These are phyloP conservation scores for Dactylellina haptotyla DNA, from an alignment of 2,329 filamentous ascomycete species.

Conservation along the genomic window DNA sequence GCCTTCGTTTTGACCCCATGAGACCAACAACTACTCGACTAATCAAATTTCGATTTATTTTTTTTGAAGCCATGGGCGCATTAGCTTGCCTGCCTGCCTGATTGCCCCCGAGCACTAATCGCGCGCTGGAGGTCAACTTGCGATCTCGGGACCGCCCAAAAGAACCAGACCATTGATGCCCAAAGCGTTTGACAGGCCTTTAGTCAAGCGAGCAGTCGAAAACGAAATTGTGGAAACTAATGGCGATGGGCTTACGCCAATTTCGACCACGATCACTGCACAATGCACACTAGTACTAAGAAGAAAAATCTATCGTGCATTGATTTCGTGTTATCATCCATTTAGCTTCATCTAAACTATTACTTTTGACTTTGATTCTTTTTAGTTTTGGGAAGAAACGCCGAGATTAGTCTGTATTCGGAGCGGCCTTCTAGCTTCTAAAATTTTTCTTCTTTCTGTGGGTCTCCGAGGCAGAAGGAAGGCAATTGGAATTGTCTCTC, in stretches of 20 bases:
- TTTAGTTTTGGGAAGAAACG: neutral
- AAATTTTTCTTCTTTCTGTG: neutral
- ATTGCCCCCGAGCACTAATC: constrained; percentile 10
- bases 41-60: neutral
- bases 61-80: constrained; percentile 25
- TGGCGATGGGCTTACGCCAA: constrained; percentile 21
- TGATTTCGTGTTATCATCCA: neutral
- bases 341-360: too few relatives aligned
- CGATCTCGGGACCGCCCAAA: constrained; percentile 16
- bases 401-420: constrained; percentile 13
- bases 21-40: constrained; percentile 31
- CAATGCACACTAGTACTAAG: neutral
- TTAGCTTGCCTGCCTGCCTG: constrained; percentile 14
- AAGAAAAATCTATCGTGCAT: constrained; percentile 1
- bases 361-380: too few relatives aligned
- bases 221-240: constrained; percentile 17
- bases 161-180: neutral
- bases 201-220: neutral
- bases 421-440: neutral
- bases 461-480: neutral
- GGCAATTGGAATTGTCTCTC: constrained; percentile 1
- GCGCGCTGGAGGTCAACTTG: constrained; percentile 11
- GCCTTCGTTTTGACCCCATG: constrained; percentile 6
- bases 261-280: neutral
- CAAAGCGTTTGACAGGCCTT: constrained; percentile 3